A percentile compares a stretch with the other conserved stretches of the same genome.
phyloP scores from a whole-genome alignment of 2,329 filamentous ascomycete genomes.

The Lachnum nothofagi region DNA sequence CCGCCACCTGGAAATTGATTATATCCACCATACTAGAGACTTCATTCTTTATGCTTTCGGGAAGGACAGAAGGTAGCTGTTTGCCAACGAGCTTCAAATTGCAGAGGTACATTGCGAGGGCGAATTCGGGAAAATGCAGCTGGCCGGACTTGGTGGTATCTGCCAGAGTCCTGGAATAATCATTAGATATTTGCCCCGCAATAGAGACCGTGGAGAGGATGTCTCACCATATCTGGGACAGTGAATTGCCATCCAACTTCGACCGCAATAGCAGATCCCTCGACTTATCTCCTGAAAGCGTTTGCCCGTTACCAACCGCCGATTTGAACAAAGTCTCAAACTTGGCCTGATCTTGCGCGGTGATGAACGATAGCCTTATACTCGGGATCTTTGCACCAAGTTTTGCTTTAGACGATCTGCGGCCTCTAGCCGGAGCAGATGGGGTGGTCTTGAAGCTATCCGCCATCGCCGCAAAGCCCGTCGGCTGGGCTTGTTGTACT shows the following conservation, averaged over 20 bases:
- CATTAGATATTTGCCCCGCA: conserved; percentile 20
- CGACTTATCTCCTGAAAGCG: conserved; percentile 88
- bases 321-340: conserved; percentile 98
- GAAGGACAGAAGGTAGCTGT: conserved; percentile 66
- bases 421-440: conserved; percentile 39
- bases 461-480: conserved; percentile 62
- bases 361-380: conserved; percentile 92
- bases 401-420: conserved; percentile 49
- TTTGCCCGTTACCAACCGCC: conserved; percentile 76
- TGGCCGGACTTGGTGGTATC: conserved; percentile 96
- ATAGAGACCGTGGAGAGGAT: conserved; percentile 1
- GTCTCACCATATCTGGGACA: conserved; percentile 85
- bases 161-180: conserved; percentile 65
- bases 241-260: conserved; percentile 75
- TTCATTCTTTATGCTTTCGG: conserved; percentile 87
- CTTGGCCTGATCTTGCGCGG: conserved; percentile 87
- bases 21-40: conserved; percentile 99
- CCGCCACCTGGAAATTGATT: conserved; percentile 87
- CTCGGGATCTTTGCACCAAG: conserved; percentile 76
- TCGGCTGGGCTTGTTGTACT: conserved; percentile 60
- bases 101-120: conserved; percentile 96
- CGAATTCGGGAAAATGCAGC: conserved; percentile 95
- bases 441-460: conserved; percentile 56
- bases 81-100: conserved; percentile 89
- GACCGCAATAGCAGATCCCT: conserved; percentile 84